A percentile compares a stretch with the other conserved stretches of the same genome.
Evolutionary conservation across 2,329 filamentous ascomycete genomes (phyloP).

Genomic region (Fusarium cicatricum): DNA sequence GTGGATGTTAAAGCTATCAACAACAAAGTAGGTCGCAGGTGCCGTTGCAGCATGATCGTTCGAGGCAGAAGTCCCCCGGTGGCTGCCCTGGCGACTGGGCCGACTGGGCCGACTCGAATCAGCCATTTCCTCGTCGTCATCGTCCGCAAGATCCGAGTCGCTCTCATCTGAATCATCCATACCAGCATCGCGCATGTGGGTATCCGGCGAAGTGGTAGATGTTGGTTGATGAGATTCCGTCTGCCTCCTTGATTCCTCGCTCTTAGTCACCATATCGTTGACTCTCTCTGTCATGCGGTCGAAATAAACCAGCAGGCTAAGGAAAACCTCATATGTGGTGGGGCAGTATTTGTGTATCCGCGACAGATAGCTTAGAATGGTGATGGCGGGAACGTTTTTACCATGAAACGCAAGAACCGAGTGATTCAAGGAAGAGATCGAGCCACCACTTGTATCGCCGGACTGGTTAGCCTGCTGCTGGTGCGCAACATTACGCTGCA

Average conservation of each 20-base stretch:
- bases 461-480: constrained; percentile 62
- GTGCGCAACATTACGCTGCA: constrained; percentile 75
- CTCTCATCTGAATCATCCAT: constrained; percentile 52
- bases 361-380: constrained; percentile 92
- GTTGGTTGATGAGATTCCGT: constrained; percentile 19
- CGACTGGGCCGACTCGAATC: constrained; percentile 40
- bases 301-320: constrained; percentile 95
- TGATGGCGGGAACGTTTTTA: constrained; percentile 97
- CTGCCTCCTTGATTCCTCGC: constrained; percentile 60
- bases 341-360: constrained; percentile 99
- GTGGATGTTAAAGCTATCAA: constrained; percentile 99
- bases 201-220: constrained; percentile 38
- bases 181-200: constrained; percentile 42
- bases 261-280: constrained; percentile 79
- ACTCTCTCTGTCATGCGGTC: constrained; percentile 98
- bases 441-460: constrained; percentile 57
- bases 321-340: constrained; percentile 96
- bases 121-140: constrained; percentile 50
- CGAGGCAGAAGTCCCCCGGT: constrained; percentile 29
- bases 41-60: constrained; percentile 37
- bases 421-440: constrained; percentile 66
- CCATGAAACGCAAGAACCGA: constrained; percentile 94
- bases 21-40: constrained; percentile 78
- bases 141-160: constrained; percentile 61
- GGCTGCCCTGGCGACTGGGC: constrained; percentile 35